Conservation (phyloP, 192 early-diverging fungal genomes). For the Lobosporangium transversale region DNA sequence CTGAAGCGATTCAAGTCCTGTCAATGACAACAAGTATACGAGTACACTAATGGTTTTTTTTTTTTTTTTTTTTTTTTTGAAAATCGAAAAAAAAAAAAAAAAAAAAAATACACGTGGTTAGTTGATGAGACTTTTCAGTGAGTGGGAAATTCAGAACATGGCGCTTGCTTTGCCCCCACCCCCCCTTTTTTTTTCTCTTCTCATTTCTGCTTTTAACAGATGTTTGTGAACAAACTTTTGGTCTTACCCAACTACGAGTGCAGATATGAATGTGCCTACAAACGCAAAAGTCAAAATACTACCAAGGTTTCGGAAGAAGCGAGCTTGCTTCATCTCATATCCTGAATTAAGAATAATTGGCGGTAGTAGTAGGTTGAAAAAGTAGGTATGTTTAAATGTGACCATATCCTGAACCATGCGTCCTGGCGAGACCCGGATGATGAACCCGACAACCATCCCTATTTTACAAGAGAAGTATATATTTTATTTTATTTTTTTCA, state of each 20-base stretch:
- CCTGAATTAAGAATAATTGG: slow-evolving; percentile 98
- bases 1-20: slow-evolving; percentile 73
- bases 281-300: slow-evolving; percentile 95
- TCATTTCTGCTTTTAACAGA: too few relatives aligned
- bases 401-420: slow-evolving; percentile 80
- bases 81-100: slow-evolving; percentile 1
- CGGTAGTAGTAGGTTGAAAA: slow-evolving; percentile 96
- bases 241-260: slow-evolving; percentile 84
- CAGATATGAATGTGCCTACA: slow-evolving; percentile 91
- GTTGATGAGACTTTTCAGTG: not conserved
- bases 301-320: slow-evolving; percentile 89
- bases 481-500: too few relatives aligned
- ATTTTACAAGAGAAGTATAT: not conserved
- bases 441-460: slow-evolving; percentile 77
- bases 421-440: slow-evolving; percentile 67
- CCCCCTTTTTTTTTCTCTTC: too few relatives aligned
- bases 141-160: too few relatives aligned
- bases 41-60: too few relatives aligned
- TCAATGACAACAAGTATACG: slow-evolving; percentile 73
- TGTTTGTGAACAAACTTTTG: not conserved
- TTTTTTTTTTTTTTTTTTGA: too few relatives aligned
- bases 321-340: slow-evolving; percentile 90
- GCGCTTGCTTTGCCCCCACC: too few relatives aligned
- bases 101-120: too few relatives aligned
- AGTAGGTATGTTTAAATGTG: slow-evolving; percentile 90